Evolutionary conservation across 257 asterid species (phyloP), one percentile per base, ranked within the genome.

Genomic region (Avicennia marina): DNA sequence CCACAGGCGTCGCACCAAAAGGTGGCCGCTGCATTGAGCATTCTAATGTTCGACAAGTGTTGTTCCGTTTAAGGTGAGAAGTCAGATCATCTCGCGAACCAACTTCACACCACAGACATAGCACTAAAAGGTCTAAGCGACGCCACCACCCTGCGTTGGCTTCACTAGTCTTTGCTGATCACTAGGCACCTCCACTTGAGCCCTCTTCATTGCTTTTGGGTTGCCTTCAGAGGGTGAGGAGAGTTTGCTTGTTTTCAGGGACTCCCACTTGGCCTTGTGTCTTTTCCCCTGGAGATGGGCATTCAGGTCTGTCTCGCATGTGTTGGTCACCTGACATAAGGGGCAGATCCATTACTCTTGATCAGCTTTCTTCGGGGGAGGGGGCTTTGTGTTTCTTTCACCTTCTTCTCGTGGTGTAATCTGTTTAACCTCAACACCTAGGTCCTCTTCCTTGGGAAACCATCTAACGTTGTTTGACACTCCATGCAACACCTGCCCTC

Each of bases 21-120:
- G n/a, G n/a, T n/a, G n/a, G n/a, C n/a, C n/a, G n/a, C n/a, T n/a
- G n/a, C n/a, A n/a, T n/a, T n/a, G n/a, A n/a, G n/a, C n/a, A n/a
- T 12, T 12, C 25, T 8, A 3, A 76, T 6, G 6, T 22, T 50
- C 33, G 52, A 10, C 18, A 25, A 2, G 36, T 77, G 84, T 47
- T 51, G 73, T 49, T 72, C 64, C 88, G 84, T 19, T 56, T 58
- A 22, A 77, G 51, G 27, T 77, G 78, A 16, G 67, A 12, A 7
- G 21, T 57, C 68, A 70, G 1, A 38, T 70, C 63, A 40, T 12
- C 26, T 58, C 57, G 0, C 67, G 17, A 2, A 17, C 15, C 65
- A 68, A 20, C 54, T 56, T 53, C 62, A 69, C 45, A 13, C 68
- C 13, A 40, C 88, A 77, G 34, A 75, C 21, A 1, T 13, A 0